Percentiles rank a stretch among this genome's conserved stretches.
Evolutionary conservation across 2,329 filamentous ascomycete genomes (phyloP).

Genomic region (Onygena corvina): DNA sequence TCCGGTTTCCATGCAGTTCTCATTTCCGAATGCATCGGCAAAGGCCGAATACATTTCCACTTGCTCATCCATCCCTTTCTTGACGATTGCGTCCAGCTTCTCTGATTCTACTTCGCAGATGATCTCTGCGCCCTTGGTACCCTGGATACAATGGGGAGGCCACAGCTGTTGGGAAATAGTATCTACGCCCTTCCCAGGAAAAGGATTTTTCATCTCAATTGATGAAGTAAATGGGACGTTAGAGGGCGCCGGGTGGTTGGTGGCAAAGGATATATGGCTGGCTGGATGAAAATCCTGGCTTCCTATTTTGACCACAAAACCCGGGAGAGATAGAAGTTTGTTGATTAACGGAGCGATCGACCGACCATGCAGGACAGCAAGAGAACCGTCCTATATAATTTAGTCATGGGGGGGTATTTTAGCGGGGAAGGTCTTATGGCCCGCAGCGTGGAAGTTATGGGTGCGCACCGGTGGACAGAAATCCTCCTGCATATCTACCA

Average conservation of each 20-base stretch:
- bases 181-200: slow-evolving; percentile 43
- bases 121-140: slow-evolving; percentile 58
- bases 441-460: neutral
- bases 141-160: slow-evolving; percentile 80
- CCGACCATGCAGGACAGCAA: slow-evolving; percentile 66
- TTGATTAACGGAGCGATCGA: slow-evolving; percentile 62
- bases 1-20: slow-evolving; percentile 24
- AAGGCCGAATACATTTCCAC: slow-evolving; percentile 96
- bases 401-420: neutral
- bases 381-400: slow-evolving; percentile 57
- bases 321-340: slow-evolving; percentile 53
- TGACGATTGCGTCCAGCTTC: slow-evolving; percentile 53
- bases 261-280: slow-evolving; percentile 78
- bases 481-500: slow-evolving; percentile 88
- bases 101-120: slow-evolving; percentile 55
- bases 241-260: slow-evolving; percentile 54
- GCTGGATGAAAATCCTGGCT: slow-evolving; percentile 87
- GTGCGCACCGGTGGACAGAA: slow-evolving; percentile 74
- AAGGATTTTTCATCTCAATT: slow-evolving; percentile 43
- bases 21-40: slow-evolving; percentile 58
- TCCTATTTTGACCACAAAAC: slow-evolving; percentile 61
- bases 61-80: slow-evolving; percentile 62
- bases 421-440: neutral
- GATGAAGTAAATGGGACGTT: slow-evolving; percentile 57
- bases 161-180: slow-evolving; percentile 61